Evolutionary conservation across 2,329 filamentous ascomycete species (phyloP).

Genomic region (Apiospora arundinis): DNA sequence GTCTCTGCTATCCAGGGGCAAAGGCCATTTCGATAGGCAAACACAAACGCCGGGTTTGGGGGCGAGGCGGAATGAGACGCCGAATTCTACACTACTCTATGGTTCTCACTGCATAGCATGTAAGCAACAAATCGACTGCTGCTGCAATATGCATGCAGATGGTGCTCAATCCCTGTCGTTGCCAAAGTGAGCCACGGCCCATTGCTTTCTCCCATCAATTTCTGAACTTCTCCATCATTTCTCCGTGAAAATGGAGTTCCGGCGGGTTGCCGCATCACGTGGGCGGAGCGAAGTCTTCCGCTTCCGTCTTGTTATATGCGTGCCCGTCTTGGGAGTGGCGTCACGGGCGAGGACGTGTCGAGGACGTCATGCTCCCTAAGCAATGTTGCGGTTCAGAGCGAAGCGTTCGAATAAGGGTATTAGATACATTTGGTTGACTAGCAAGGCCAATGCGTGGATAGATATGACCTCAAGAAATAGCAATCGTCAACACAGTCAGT

Average conservation of each 20-base stretch:
- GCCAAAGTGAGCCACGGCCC: not conserved
- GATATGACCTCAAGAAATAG: not conserved
- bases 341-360: too few relatives aligned
- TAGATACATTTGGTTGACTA: not conserved
- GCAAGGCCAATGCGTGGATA: not conserved
- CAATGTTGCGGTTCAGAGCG: not conserved
- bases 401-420: not conserved
- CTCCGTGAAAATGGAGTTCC: not conserved
- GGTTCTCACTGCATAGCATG: not conserved
- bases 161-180: not conserved
- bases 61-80: not conserved
- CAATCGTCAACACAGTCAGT: not conserved
- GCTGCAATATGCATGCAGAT: too few relatives aligned
- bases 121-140: not conserved
- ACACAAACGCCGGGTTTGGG: not conserved
- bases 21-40: not conserved
- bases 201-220: not conserved
- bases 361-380: not conserved
- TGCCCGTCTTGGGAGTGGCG: not conserved
- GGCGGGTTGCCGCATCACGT: not conserved
- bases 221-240: too few relatives aligned
- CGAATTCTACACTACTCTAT: not conserved
- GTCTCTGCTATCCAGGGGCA: not conserved
- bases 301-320: not conserved
- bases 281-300: slow-evolving; percentile 19